Conservation (phyloP, 164 flowering plant species). For the Magnolia officinalis region DNA sequence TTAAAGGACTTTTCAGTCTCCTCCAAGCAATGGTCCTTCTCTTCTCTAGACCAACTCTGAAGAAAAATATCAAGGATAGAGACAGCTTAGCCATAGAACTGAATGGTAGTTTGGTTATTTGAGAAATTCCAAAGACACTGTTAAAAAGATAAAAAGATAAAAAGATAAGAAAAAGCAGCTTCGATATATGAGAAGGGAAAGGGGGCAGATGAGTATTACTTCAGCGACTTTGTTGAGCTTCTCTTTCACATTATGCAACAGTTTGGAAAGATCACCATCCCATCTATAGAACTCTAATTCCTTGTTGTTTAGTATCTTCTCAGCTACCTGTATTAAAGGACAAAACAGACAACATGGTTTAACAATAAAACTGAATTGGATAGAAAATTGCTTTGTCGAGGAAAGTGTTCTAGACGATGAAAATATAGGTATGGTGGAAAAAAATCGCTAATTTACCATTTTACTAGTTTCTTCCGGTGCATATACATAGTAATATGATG, state of each 20-base stretch:
- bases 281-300: conserved; percentile 93
- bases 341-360: not conserved
- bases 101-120: not conserved
- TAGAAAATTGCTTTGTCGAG: not conserved
- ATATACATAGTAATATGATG: not conserved
- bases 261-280: conserved; percentile 82
- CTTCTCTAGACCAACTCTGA: conserved; percentile 93
- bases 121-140: not conserved
- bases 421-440: not conserved
- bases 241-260: conserved; percentile 79
- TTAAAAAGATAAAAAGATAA: not conserved
- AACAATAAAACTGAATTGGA: not conserved
- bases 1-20: conserved; percentile 92
- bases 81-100: not conserved
- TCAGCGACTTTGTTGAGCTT: conserved; percentile 85
- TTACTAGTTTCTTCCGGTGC: not conserved
- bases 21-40: conserved; percentile 89
- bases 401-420: not conserved
- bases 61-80: conserved; percentile 1
- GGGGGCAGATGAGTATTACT: conserved; percentile 29
- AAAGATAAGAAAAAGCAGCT: not conserved
- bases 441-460: not conserved
- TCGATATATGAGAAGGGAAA: not conserved
- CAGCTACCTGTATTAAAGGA: conserved; percentile 55
- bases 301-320: conserved; percentile 67